A percentile compares a stretch with the other conserved stretches of the same genome.
Evolutionary conservation across 352 stramenopile species (phyloP).

Genomic region (Pythium phragmitis): DNA sequence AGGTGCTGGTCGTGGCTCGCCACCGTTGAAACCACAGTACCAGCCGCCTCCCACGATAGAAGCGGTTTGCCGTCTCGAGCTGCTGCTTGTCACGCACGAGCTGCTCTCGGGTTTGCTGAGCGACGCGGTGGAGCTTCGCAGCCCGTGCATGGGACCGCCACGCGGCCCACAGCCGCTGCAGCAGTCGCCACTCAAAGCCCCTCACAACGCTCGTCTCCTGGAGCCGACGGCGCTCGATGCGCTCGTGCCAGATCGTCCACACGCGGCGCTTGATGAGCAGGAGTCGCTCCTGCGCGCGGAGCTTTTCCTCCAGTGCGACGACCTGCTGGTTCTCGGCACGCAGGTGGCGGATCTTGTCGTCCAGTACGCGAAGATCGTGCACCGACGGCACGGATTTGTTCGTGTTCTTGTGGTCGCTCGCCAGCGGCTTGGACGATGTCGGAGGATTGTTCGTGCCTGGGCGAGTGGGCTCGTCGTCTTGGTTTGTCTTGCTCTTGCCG

Average conservation of each 20-base stretch:
- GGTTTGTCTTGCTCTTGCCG: not conserved
- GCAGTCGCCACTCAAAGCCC: slow-evolving; percentile 26
- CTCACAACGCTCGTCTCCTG: slow-evolving; percentile 15
- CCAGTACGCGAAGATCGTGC: slow-evolving; percentile 14
- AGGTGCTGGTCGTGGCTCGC: slow-evolving; percentile 24
- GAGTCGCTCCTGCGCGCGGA: not conserved
- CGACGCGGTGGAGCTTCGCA: slow-evolving; percentile 12
- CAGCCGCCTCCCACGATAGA: slow-evolving; percentile 38
- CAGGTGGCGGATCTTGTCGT: slow-evolving; percentile 20
- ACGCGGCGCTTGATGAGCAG: slow-evolving; percentile 25
- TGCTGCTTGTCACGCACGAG: slow-evolving; percentile 29
- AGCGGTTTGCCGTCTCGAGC: slow-evolving; percentile 26
- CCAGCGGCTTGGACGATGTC: not conserved
- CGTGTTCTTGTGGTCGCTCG: not conserved
- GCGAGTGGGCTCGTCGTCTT: not conserved
- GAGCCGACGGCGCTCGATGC: slow-evolving; percentile 12
- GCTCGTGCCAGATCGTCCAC: slow-evolving; percentile 23
- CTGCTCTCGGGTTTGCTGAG: slow-evolving; percentile 7
- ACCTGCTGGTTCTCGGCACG: slow-evolving; percentile 26
- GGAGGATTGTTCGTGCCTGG: not conserved
- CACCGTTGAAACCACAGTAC: slow-evolving; percentile 57
- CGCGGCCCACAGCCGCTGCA: slow-evolving; percentile 26
- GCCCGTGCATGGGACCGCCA: slow-evolving; percentile 17
- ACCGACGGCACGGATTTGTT: not conserved
- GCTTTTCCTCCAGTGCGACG: slow-evolving; percentile 15